Percentiles rank a stretch among this genome's conserved stretches.
phyloP scores from a whole-genome alignment of 208 protist genomes.

The Strigomonas culicis region DNA sequence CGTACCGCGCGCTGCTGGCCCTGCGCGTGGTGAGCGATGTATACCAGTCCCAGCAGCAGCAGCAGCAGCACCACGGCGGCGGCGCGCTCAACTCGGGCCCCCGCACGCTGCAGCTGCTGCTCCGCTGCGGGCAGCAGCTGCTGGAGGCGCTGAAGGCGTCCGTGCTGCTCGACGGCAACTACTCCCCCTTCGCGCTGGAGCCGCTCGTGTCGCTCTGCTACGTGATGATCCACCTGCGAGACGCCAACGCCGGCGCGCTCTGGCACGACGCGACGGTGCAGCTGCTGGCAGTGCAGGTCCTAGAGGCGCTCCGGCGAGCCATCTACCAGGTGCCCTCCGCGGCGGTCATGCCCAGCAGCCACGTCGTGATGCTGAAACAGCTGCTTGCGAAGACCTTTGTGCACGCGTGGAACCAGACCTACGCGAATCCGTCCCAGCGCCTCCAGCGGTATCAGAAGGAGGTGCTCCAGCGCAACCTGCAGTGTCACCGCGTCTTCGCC shows the following conservation, averaged over 20 bases:
- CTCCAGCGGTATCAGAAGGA: slow-evolving; percentile 37
- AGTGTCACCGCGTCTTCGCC: slow-evolving; percentile 30
- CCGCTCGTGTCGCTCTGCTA: slow-evolving; percentile 63
- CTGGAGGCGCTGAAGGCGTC: slow-evolving; percentile 41
- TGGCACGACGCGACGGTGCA: slow-evolving; percentile 65
- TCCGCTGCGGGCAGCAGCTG: slow-evolving; percentile 40
- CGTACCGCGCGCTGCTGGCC: slow-evolving; percentile 49
- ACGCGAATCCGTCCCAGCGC: slow-evolving; percentile 42
- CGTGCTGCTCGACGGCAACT: slow-evolving; percentile 29
- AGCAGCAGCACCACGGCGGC: not conserved
- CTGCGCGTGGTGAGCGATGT: slow-evolving; percentile 26
- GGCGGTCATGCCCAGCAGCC: not conserved
- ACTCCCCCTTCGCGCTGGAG: slow-evolving; percentile 35
- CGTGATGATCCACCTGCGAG: slow-evolving; percentile 37
- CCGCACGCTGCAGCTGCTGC: slow-evolving; percentile 10
- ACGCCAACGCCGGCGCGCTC: slow-evolving; percentile 8
- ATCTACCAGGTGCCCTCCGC: slow-evolving; percentile 11
- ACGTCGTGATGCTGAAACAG: slow-evolving; percentile 21
- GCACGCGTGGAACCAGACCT: slow-evolving; percentile 59
- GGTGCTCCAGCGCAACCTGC: slow-evolving; percentile 15
- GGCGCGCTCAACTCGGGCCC: not conserved
- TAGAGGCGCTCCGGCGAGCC: slow-evolving; percentile 39
- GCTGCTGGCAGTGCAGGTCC: slow-evolving; percentile 52
- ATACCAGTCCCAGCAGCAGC: not conserved
- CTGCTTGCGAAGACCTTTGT: slow-evolving; percentile 49